Conservation (phyloP, 495 filamentous ascomycete genomes). For the Pyrenula aspistea region DNA sequence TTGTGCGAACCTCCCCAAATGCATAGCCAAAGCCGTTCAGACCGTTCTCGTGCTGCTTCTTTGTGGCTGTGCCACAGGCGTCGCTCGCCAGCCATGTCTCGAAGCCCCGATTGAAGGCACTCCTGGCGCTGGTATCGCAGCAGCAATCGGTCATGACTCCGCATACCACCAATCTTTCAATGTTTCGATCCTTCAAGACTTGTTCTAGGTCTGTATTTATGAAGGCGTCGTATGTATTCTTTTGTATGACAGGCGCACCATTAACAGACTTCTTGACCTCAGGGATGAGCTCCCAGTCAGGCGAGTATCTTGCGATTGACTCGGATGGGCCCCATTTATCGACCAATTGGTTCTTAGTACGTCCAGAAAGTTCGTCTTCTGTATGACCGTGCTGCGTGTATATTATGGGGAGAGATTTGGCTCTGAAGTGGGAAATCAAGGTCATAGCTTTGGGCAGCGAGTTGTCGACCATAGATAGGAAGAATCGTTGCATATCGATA, state of each 20-base stretch:
- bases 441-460: conserved; percentile 20
- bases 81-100: conserved; percentile 28
- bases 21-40: conserved; percentile 19
- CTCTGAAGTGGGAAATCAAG: conserved; percentile 16
- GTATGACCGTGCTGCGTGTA: conserved; percentile 34
- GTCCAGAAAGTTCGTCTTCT: conserved; percentile 16
- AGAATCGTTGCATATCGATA: conserved; percentile 49
- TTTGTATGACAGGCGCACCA: conserved; percentile 10
- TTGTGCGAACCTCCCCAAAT: conserved; percentile 20
- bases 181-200: conserved; percentile 6
- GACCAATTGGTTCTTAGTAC: conserved; percentile 27
- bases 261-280: conserved; percentile 9
- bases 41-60: conserved; percentile 19
- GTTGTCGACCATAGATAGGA: conserved; percentile 24
- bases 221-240: conserved; percentile 24
- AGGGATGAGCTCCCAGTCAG: conserved; percentile 23
- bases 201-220: conserved; percentile 15
- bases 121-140: conserved; percentile 25
- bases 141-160: conserved; percentile 35
- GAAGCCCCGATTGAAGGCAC: conserved; percentile 28
- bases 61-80: conserved; percentile 21
- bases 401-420: conserved; percentile 14
- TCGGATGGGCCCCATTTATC: conserved; percentile 24
- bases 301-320: conserved; percentile 14
- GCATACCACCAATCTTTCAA: conserved; percentile 21